Evolutionary conservation across 2,329 filamentous ascomycete species (phyloP).

Genomic region (Trichoderma sp.): DNA sequence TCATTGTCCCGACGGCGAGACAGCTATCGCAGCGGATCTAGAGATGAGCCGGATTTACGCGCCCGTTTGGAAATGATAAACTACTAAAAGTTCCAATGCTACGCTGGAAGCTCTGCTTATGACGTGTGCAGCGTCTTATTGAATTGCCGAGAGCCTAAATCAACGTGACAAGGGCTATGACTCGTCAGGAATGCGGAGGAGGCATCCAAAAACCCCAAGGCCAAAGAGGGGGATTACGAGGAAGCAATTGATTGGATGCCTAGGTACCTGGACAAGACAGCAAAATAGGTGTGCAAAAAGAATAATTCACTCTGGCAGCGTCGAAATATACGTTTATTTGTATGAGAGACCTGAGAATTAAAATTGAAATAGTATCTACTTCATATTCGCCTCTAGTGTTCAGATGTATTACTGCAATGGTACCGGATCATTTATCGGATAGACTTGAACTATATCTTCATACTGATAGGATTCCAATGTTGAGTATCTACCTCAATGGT

Average conservation of each 20-base stretch:
- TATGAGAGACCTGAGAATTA: not conserved
- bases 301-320: not conserved
- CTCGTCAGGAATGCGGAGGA: not conserved
- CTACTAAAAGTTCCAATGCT: not conserved
- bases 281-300: not conserved
- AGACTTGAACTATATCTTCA: too few relatives aligned
- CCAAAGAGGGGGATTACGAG: not conserved
- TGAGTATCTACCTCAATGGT: too few relatives aligned
- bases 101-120: not conserved
- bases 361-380: not conserved
- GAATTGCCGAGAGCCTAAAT: not conserved
- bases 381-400: too few relatives aligned
- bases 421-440: too few relatives aligned
- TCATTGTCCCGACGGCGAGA: not conserved
- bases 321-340: not conserved
- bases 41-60: not conserved
- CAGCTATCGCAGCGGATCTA: not conserved
- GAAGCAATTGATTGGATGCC: not conserved
- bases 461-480: too few relatives aligned
- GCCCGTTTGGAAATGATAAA: not conserved
- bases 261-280: not conserved
- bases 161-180: constrained; percentile 4
- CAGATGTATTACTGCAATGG: too few relatives aligned
- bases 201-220: not conserved
- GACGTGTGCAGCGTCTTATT: not conserved